Evolutionary conservation across 2,329 filamentous ascomycete genomes (phyloP).

Genomic region (Cladosporium sp.): DNA sequence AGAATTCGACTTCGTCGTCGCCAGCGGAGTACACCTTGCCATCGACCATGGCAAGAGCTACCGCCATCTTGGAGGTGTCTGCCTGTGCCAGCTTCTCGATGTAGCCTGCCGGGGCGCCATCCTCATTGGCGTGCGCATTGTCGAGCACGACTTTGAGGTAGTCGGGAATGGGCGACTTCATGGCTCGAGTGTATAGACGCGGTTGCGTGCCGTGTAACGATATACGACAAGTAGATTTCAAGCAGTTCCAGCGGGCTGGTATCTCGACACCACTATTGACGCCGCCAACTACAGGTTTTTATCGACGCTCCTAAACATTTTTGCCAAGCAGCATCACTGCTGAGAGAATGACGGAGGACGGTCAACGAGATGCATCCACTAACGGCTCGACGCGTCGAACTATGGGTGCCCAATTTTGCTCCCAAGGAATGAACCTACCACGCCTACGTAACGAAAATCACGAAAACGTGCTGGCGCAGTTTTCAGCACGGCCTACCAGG

Average conservation of each 20-base stretch:
- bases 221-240: neutral
- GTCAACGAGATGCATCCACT: neutral
- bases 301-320: neutral
- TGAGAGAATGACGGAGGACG: slow-evolving; percentile 4
- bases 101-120: slow-evolving; percentile 41
- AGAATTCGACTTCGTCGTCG: slow-evolving; percentile 45
- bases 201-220: neutral
- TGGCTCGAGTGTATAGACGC: slow-evolving; percentile 1
- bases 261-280: neutral
- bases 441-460: neutral
- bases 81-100: slow-evolving; percentile 45
- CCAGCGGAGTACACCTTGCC: slow-evolving; percentile 45
- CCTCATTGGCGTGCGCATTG: slow-evolving; percentile 26
- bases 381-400: slow-evolving; percentile 1
- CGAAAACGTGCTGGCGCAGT: neutral
- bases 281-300: neutral
- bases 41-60: slow-evolving; percentile 46
- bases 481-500: neutral
- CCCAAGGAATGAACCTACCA: neutral
- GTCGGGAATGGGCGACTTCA: slow-evolving; percentile 32
- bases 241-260: neutral
- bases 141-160: slow-evolving; percentile 30
- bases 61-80: slow-evolving; percentile 44
- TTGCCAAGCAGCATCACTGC: slow-evolving; percentile 9
- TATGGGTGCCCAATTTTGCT: neutral